A percentile compares a stretch with the other conserved stretches of the same genome.
Conservation (phyloP, 2,329 filamentous ascomycete species). For the Leptographium wingfieldii region DNA sequence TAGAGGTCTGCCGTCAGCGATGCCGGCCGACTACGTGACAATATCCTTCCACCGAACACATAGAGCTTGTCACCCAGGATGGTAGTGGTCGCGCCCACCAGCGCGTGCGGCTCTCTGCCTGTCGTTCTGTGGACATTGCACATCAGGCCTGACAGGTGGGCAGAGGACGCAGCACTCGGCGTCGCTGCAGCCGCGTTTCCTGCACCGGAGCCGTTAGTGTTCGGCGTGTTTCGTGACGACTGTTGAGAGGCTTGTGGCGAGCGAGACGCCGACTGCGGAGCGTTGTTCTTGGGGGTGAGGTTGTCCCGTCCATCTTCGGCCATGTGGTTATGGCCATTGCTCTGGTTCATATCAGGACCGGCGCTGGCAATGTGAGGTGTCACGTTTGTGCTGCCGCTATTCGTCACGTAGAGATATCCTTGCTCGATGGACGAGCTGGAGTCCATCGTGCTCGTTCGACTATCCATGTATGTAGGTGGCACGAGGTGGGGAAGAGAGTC, state of each 20-base stretch:
- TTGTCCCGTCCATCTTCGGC: slow-evolving; percentile 35
- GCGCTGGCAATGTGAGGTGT: not conserved
- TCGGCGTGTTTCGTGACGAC: slow-evolving; percentile 21
- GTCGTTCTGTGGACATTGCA: slow-evolving; percentile 74
- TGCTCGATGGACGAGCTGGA: slow-evolving; percentile 23
- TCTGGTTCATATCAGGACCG: slow-evolving; percentile 26
- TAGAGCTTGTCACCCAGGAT: slow-evolving; percentile 92
- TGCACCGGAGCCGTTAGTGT: slow-evolving; percentile 23
- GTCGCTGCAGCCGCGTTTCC: slow-evolving; percentile 16
- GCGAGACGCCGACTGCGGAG: slow-evolving; percentile 41
- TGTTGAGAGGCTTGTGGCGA: slow-evolving; percentile 41
- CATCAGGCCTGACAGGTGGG: slow-evolving; percentile 54
- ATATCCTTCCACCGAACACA: slow-evolving; percentile 82
- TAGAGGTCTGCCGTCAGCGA: slow-evolving; percentile 84
- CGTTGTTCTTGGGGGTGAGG: slow-evolving; percentile 38
- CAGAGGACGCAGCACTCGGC: slow-evolving; percentile 33
- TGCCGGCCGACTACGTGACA: slow-evolving; percentile 69
- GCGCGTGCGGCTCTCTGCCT: slow-evolving; percentile 75
- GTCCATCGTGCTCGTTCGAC: slow-evolving; percentile 36
- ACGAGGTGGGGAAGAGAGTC: slow-evolving; percentile 15
- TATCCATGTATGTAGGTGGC: slow-evolving; percentile 24
- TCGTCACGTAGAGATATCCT: slow-evolving; percentile 14
- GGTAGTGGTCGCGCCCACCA: slow-evolving; percentile 91
- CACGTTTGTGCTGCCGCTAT: not conserved
- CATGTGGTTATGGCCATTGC: slow-evolving; percentile 34